phyloP scores from a whole-genome alignment of 1,139 yeast species.

The Yarrowia galli region DNA sequence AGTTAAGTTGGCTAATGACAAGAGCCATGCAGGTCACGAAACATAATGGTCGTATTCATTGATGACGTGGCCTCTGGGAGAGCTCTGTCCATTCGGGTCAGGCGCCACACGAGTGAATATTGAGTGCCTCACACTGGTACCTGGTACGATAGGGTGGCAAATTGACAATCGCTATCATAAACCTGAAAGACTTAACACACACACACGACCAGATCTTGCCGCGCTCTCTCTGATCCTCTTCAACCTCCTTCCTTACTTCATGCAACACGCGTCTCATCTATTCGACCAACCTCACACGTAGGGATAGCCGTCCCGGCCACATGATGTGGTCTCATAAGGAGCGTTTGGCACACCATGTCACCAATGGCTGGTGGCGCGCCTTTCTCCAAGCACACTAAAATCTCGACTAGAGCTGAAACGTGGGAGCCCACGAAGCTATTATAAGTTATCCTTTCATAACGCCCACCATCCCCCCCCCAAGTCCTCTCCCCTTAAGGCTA shows the following conservation, averaged over 20 bases:
- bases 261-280: conserved; percentile 14
- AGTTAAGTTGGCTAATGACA: conserved; percentile 19
- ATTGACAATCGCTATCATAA: too few species aligned
- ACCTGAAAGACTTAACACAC: too few species aligned
- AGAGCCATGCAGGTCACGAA: conserved; percentile 24
- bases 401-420: too few species aligned
- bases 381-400: too few species aligned
- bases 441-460: too few species aligned
- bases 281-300: not conserved
- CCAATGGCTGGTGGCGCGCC: not conserved
- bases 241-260: not conserved
- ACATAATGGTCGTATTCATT: conserved; percentile 15
- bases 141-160: too few species aligned
- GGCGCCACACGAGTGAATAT: too few species aligned
- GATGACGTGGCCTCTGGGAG: conserved; percentile 18
- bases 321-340: not conserved
- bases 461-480: too few species aligned
- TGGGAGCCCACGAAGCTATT: not conserved
- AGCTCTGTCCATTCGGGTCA: too few species aligned
- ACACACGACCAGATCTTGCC: too few species aligned
- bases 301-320: conserved; percentile 1
- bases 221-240: not conserved
- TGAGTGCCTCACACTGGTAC: too few species aligned
- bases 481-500: too few species aligned
- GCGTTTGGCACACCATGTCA: not conserved